Percentiles rank a stretch among this genome's conserved stretches.
Evolutionary conservation across 768 basidiomycete genomes (phyloP).

Genomic region (Leccinum obscurum): DNA sequence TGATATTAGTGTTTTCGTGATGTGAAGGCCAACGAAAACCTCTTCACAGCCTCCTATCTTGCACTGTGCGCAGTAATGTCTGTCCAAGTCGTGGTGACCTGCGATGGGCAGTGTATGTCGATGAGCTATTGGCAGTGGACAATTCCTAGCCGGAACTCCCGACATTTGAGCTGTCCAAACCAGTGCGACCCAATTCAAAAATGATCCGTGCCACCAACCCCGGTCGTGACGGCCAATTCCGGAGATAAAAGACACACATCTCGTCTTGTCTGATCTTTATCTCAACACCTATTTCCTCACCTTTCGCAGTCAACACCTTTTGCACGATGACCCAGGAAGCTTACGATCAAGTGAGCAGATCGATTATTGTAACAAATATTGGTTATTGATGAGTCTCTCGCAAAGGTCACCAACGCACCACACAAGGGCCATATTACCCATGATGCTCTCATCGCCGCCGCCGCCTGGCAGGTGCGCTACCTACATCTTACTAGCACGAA

Average conservation of each 20-base stretch:
- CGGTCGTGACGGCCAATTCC: not conserved
- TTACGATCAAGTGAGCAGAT: slow-evolving; percentile 21
- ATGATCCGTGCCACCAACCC: slow-evolving; percentile 1
- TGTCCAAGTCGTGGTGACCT: not conserved
- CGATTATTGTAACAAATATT: not conserved
- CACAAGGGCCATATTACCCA: slow-evolving; percentile 64
- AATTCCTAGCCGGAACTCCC: not conserved
- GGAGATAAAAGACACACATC: slow-evolving; percentile 15
- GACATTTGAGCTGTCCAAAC: slow-evolving; percentile 1
- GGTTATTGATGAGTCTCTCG: slow-evolving; percentile 1
- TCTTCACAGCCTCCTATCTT: not conserved
- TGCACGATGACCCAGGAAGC: slow-evolving; percentile 20
- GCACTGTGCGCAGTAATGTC: not conserved
- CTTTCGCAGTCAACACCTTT: not conserved
- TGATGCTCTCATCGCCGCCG: slow-evolving; percentile 67
- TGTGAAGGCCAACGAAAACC: not conserved
- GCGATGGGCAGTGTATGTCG: not conserved
- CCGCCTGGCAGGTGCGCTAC: slow-evolving; percentile 54
- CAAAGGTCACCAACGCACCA: slow-evolving; percentile 46
- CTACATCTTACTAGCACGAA: not conserved
- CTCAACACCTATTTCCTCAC: not conserved
- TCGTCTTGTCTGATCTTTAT: slow-evolving; percentile 17
- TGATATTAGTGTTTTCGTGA: too few species aligned
- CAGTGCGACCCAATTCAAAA: not conserved
- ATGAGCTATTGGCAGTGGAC: not conserved